A percentile compares a stretch with the other conserved stretches of the same genome.
phyloP scores from a whole-genome alignment of 768 basidiomycete species.

The Mycena rebaudengoi region DNA sequence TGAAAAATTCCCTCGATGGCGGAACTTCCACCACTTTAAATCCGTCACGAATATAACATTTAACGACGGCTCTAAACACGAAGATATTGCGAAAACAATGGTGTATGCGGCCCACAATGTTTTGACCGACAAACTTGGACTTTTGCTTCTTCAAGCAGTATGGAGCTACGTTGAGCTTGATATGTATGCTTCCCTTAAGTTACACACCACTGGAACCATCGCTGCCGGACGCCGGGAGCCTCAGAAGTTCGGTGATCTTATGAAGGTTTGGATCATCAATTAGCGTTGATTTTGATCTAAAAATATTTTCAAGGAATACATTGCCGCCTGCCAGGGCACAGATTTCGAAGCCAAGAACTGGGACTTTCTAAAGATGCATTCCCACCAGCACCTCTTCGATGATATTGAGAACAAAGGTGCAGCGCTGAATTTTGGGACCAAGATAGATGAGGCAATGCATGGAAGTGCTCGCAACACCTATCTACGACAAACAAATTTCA shows the following conservation, averaged over 20 bases:
- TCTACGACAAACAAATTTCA: no score
- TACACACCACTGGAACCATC: neutral
- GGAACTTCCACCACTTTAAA: conserved; percentile 42
- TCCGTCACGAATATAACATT: conserved; percentile 36
- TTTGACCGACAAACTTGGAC: neutral
- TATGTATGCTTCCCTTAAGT: neutral
- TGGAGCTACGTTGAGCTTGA: conserved; percentile 2
- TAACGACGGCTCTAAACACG: conserved; percentile 44
- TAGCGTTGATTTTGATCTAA: neutral
- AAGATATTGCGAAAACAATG: conserved; percentile 45
- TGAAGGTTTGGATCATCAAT: neutral
- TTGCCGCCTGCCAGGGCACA: neutral
- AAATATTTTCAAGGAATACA: neutral
- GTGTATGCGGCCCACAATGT: conserved; percentile 38
- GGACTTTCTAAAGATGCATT: conserved; percentile 47
- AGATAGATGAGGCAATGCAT: conserved; percentile 7
- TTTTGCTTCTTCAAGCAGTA: neutral
- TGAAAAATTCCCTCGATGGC: conserved; percentile 41
- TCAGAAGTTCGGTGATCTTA: neutral
- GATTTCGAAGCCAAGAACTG: conserved; percentile 37
- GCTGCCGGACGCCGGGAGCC: neutral
- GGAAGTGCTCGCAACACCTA: no score
- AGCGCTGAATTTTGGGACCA: conserved; percentile 39
- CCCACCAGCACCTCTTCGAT: conserved; percentile 39
- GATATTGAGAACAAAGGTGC: conserved; percentile 44